Conservation (phyloP, 192 early-diverging fungal genomes). For the Backusella tarrabulga region DNA sequence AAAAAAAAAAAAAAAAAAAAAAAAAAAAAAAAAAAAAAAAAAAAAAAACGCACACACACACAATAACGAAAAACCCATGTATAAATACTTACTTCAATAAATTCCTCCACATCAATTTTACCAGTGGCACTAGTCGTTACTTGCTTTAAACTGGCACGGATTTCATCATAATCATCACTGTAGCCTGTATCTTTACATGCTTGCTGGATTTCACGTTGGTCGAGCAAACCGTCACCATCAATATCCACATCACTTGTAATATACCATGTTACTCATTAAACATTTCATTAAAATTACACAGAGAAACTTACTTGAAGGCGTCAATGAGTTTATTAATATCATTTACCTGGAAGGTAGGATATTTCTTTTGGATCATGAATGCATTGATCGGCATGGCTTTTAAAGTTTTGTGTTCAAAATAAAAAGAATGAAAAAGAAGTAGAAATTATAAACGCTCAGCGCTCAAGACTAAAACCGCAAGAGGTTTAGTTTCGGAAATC, state of each 20-base stretch:
- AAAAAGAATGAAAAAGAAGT: constrained; percentile 2
- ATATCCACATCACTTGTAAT: constrained; percentile 53
- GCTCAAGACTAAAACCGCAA: not conserved
- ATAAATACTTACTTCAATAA: constrained; percentile 64
- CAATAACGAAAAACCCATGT: not conserved
- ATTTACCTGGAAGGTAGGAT: constrained; percentile 46
- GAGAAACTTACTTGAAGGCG: constrained; percentile 46
- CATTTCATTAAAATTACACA: no score
- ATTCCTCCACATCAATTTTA: constrained; percentile 77
- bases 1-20: not conserved
- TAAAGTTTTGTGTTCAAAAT: not conserved
- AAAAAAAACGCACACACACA: no score
- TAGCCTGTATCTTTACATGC: constrained; percentile 67
- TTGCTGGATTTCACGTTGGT: constrained; percentile 64
- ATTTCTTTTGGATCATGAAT: constrained; percentile 48
- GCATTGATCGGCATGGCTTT: constrained; percentile 50
- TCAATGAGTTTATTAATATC: constrained; percentile 52
- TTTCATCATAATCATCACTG: constrained; percentile 73
- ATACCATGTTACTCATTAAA: not conserved
- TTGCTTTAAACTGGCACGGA: constrained; percentile 66
- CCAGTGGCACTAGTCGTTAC: constrained; percentile 66
- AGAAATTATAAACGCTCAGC: not conserved
- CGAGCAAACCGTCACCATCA: constrained; percentile 66
- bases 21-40: not conserved
- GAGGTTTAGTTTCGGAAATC: not conserved